phyloP scores from a whole-genome alignment of 2,329 filamentous ascomycete species.

The Meredithiella fracta region DNA sequence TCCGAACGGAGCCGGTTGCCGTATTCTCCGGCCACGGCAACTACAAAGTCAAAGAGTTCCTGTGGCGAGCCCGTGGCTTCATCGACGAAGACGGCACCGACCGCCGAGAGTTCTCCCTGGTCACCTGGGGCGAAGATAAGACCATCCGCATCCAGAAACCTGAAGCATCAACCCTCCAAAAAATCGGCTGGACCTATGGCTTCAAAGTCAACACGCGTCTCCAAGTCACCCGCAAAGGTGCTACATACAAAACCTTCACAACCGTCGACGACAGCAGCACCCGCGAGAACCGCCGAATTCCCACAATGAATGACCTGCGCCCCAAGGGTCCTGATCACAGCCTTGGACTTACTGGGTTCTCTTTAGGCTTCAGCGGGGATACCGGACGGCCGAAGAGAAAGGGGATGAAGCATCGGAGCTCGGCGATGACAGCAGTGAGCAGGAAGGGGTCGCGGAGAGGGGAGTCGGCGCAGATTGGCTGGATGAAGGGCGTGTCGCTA shows the following conservation, averaged over 20 bases:
- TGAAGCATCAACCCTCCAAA: conserved; percentile 44
- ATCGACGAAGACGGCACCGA: conserved; percentile 54
- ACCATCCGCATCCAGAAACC: conserved; percentile 64
- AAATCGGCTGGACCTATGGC: conserved; percentile 60
- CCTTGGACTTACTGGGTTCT: conserved; percentile 26
- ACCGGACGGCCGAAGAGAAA: conserved; percentile 23
- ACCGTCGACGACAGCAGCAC: conserved; percentile 45
- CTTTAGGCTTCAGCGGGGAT: conserved; percentile 27
- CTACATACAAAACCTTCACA: conserved; percentile 70
- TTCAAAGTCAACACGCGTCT: conserved; percentile 45
- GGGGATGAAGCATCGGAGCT: not conserved
- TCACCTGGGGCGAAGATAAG: conserved; percentile 83
- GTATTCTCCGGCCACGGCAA: conserved; percentile 46
- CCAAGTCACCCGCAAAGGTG: conserved; percentile 65
- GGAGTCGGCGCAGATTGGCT: conserved; percentile 40
- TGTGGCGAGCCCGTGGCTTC: conserved; percentile 67
- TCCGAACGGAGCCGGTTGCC: conserved; percentile 33
- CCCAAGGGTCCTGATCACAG: conserved; percentile 28
- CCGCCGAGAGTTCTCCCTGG: conserved; percentile 76
- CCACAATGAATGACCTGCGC: conserved; percentile 46
- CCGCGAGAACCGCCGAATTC: conserved; percentile 36
- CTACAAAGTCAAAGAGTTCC: conserved; percentile 71
- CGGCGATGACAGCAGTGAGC: conserved; percentile 42
- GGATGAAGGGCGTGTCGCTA: conserved; percentile 50
- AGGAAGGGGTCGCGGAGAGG: conserved; percentile 25